Percentiles rank a stretch among this genome's conserved stretches.
Evolutionary conservation across 164 flowering plant genomes (phyloP).

Genomic region (Sedum album): DNA sequence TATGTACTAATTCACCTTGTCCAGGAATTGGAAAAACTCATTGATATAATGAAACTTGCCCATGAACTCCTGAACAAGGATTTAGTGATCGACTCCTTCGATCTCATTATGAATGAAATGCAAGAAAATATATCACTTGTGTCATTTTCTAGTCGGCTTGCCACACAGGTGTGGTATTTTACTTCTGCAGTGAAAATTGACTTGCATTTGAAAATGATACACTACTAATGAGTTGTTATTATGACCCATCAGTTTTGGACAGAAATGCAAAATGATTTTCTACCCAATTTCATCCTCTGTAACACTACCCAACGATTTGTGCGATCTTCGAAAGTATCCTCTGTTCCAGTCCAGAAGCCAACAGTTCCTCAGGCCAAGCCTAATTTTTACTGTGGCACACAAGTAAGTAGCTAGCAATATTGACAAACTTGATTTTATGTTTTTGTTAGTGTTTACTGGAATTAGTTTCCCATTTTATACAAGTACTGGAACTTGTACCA

Average conservation of each 20-base stretch:
- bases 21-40: constrained; percentile 86
- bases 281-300: constrained; percentile 92
- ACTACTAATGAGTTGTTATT: neutral
- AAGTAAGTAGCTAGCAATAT: constrained; percentile 46
- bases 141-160: constrained; percentile 90
- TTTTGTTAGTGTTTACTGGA: neutral
- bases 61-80: constrained; percentile 75
- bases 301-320: constrained; percentile 96
- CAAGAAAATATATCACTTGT: constrained; percentile 90
- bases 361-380: constrained; percentile 86
- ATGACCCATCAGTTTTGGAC: constrained; percentile 73
- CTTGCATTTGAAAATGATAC: neutral
- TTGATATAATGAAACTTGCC: constrained; percentile 64
- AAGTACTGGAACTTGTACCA: neutral
- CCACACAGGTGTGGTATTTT: constrained; percentile 68
- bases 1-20: constrained; percentile 2
- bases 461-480: neutral
- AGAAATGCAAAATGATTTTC: constrained; percentile 94
- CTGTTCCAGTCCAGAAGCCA: constrained; percentile 79
- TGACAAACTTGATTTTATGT: too few relatives aligned
- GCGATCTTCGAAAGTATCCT: constrained; percentile 60
- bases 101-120: constrained; percentile 84
- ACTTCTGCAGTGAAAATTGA: neutral
- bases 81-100: constrained; percentile 69
- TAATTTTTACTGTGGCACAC: constrained; percentile 90